phyloP scores from a whole-genome alignment of 129 eudicot species.

The Helianthus tuberosus region DNA sequence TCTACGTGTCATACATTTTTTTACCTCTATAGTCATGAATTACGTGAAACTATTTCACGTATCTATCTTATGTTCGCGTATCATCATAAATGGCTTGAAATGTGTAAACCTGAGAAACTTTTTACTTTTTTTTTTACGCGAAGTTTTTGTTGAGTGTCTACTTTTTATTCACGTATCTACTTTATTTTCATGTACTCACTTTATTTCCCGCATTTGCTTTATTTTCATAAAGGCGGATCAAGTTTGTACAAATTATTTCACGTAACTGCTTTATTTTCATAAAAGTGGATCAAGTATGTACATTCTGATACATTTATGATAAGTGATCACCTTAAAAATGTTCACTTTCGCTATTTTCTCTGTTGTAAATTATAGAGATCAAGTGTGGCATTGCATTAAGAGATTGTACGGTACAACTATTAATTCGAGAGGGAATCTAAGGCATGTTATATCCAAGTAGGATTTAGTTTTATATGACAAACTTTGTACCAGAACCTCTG shows the following conservation, averaged over 20 bases:
- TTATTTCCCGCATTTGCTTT: background rate
- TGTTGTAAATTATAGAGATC: background rate
- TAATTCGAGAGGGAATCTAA: constrained; percentile 21
- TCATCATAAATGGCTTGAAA: background rate
- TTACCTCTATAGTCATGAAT: no score
- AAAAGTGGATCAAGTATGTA: no score
- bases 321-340: background rate
- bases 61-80: no score
- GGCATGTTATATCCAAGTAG: constrained; percentile 20
- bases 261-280: no score
- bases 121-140: background rate
- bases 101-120: background rate
- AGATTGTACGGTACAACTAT: constrained; percentile 8
- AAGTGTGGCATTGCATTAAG: constrained; percentile 2
- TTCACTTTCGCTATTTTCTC: background rate
- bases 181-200: background rate
- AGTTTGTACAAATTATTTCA: no score
- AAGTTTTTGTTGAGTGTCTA: background rate
- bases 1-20: no score
- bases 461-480: constrained; percentile 21
- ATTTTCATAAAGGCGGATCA: no score
- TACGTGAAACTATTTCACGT: no score
- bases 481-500: constrained; percentile 26
- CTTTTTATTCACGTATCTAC: background rate
- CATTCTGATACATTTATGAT: no score